Evolutionary conservation across 2,329 filamentous ascomycete species (phyloP).

Genomic region (Polytolypa hystricis): DNA sequence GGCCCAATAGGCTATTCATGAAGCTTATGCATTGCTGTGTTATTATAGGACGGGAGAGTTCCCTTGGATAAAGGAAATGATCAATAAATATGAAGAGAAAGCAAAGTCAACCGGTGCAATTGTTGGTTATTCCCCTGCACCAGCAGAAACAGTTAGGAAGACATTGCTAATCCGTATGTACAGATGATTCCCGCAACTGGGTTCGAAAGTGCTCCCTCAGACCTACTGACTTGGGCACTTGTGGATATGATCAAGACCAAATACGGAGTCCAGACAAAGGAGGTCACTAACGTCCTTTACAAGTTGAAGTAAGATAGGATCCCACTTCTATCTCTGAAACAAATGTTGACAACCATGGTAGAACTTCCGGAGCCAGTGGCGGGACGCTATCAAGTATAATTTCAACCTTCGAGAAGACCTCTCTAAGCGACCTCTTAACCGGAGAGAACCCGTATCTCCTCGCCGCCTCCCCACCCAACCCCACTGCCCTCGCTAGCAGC

Average conservation of each 20-base stretch:
- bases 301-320: constrained; percentile 36
- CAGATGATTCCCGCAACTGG: constrained; percentile 51
- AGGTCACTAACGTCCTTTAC: constrained; percentile 43
- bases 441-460: constrained; percentile 40
- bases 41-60: constrained; percentile 46
- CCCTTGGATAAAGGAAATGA: constrained; percentile 53
- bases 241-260: constrained; percentile 43
- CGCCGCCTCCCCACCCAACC: constrained; percentile 24
- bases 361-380: constrained; percentile 37
- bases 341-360: constrained; percentile 5
- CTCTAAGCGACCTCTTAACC: constrained; percentile 35
- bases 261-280: constrained; percentile 38
- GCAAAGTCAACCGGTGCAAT: constrained; percentile 51
- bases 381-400: constrained; percentile 59
- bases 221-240: constrained; percentile 43
- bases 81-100: constrained; percentile 48
- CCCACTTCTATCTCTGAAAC: constrained; percentile 4
- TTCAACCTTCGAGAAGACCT: constrained; percentile 39
- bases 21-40: constrained; percentile 4
- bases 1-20: not conserved
- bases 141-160: not conserved
- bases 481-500: constrained; percentile 19
- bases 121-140: constrained; percentile 26
- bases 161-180: constrained; percentile 10
- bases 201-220: constrained; percentile 51